phyloP scores from a whole-genome alignment of 2,329 filamentous ascomycete genomes.

The Coniochaeta sp. region DNA sequence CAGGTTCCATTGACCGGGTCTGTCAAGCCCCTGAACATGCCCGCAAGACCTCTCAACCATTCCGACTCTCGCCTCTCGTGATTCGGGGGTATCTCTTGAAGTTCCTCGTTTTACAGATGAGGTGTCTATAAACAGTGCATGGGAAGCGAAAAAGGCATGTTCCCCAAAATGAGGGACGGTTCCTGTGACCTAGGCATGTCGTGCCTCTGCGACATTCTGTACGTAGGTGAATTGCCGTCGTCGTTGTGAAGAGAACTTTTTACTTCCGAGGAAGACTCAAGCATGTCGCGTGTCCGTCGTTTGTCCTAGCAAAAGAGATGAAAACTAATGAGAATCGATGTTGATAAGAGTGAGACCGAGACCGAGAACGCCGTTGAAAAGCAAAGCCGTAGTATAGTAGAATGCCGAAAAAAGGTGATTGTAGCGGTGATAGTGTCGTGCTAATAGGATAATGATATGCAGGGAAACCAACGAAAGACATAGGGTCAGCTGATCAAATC shows the following conservation, averaged over 20 bases:
- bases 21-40: neutral
- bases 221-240: neutral
- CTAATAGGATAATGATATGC: neutral
- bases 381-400: neutral
- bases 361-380: slow-evolving; percentile 2
- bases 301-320: neutral
- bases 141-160: neutral
- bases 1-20: slow-evolving; percentile 1
- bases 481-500: neutral
- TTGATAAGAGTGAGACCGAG: slow-evolving; percentile 4
- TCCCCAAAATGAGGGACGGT: neutral
- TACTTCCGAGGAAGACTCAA: slow-evolving; percentile 1
- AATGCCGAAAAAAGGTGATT: neutral
- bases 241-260: slow-evolving; percentile 1
- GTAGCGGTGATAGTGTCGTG: neutral
- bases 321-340: slow-evolving; percentile 1
- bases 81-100: slow-evolving; percentile 9
- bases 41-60: neutral
- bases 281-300: slow-evolving; percentile 1
- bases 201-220: neutral
- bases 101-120: slow-evolving; percentile 7
- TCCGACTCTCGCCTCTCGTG: neutral
- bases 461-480: neutral
- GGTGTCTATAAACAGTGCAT: slow-evolving; percentile 4
- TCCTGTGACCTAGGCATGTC: neutral